Evolutionary conservation across 2,329 filamentous ascomycete genomes (phyloP).

Genomic region (Phyllachora maydis): DNA sequence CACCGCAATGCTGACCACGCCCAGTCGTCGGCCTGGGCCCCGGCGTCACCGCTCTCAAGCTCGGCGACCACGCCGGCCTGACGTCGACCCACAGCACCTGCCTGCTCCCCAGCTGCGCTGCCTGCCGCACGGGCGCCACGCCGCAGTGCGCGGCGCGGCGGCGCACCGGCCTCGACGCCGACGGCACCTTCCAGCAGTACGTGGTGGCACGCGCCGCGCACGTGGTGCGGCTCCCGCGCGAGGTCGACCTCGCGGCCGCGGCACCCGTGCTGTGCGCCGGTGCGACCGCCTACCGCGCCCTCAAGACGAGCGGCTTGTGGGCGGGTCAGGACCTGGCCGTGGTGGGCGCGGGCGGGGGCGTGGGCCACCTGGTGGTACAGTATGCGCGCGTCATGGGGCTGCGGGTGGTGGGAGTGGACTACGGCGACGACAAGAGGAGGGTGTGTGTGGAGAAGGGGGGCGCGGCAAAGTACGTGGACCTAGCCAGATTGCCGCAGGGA

Average conservation of each 20-base stretch:
- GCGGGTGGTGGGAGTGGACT: conserved; percentile 8
- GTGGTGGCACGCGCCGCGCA: conserved; percentile 19
- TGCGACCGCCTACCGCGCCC: conserved; percentile 20
- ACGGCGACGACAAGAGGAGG: conserved; percentile 5
- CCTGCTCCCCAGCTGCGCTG: conserved; percentile 22
- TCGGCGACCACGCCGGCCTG: conserved; percentile 22
- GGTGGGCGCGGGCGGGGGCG: conserved; percentile 6
- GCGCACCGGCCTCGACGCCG: conserved; percentile 14
- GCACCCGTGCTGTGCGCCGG: conserved; percentile 27
- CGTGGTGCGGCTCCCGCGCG: conserved; percentile 12
- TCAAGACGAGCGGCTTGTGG: conserved; percentile 14
- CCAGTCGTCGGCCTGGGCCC: too few species aligned
- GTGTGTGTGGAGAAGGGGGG: conserved; percentile 22
- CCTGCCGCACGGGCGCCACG: conserved; percentile 12
- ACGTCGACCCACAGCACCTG: conserved; percentile 22
- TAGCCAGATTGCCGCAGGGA: conserved; percentile 29
- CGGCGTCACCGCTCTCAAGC: too few species aligned
- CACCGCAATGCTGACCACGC: too few species aligned
- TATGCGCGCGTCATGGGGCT: conserved; percentile 9
- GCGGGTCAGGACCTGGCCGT: conserved; percentile 15
- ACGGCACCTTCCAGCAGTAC: conserved; percentile 26
- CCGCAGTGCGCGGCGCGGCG: conserved; percentile 2
- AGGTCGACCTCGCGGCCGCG: conserved; percentile 12
- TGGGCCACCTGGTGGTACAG: conserved; percentile 9
- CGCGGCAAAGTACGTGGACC: conserved; percentile 39